Base-by-base conservation (phyloP, 2,329 filamentous ascomycete species). In the Cladosporium sp. region DNA sequence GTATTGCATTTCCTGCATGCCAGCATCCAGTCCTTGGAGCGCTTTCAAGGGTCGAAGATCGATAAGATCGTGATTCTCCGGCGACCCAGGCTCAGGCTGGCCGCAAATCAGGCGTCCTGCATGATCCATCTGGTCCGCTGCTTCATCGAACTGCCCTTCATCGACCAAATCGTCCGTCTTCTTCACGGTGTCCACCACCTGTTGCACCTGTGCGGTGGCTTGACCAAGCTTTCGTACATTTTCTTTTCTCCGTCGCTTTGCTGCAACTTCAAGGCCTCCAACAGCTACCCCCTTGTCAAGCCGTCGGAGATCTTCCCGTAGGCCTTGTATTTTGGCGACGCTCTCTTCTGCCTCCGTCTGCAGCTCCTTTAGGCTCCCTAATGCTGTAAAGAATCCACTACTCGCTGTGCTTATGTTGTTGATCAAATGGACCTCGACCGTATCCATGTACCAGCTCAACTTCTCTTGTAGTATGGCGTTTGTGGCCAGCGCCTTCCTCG, bases 391-490 rank as follows among this genome's bases (percentile, higher is more conserved):
- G 70, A 98, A 98, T 0, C 92, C 95, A 0, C 89, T 90, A 0
- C 93, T 97, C 1, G 93, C 93, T 0, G 88, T 90, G 2, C 92
- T 97, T 57, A 98, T 98, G 0, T 91, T 95, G 32, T 89, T 89
- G 61, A 98, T 96, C 7, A 98, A 76, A 67, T 98, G 93, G 51
- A 98, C 89, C 68, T 98, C 93, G 18, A 98, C 90, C 0, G 93
- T 98, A 68, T 98, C 93, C 90, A 98, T 95, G 69, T 98, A 98
- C 93, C 93, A 98, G 0, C 93, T 97, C 10, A 98, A 76, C 70
- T 98, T 98, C 70, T 98, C 93, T 68, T 98, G 93, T 34, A 98
- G 70, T 54, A 98, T 98, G 0, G 93, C 93, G 70, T 98, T 98
- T 0, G 91, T 96, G 7, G 92, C 92, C 28, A 98, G 76, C 1